Percentiles rank a stretch among this genome's conserved stretches.
Conservation (phyloP, 306 rosid species). For the Quillaja saponaria region DNA sequence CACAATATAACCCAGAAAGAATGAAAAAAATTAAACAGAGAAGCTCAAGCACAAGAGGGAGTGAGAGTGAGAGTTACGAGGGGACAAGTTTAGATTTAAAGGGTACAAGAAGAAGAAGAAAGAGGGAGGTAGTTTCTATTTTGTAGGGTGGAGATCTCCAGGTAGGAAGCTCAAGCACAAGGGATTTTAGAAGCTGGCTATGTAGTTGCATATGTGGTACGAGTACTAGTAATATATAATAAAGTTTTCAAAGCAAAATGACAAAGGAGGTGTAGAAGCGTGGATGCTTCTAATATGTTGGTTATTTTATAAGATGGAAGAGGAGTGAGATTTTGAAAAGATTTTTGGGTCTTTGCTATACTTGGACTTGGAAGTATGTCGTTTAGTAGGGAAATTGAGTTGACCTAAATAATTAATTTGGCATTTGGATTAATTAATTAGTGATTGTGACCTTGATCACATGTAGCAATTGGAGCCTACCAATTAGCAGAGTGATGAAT, state of each 20-base stretch:
- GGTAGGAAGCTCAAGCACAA: too few relatives aligned
- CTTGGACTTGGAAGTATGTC: constrained; percentile 45
- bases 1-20: too few relatives aligned
- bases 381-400: constrained; percentile 34
- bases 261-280: constrained; percentile 51
- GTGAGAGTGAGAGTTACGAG: constrained; percentile 9
- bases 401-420: constrained; percentile 36
- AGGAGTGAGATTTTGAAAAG: constrained; percentile 26
- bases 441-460: constrained; percentile 30
- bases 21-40: too few relatives aligned
- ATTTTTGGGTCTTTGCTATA: constrained; percentile 25
- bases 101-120: constrained; percentile 40
- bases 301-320: background rate
- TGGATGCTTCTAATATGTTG: constrained; percentile 45
- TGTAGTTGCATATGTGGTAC: too few relatives aligned
- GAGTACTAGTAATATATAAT: too few relatives aligned
- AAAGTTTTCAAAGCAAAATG: constrained; percentile 35
- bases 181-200: too few relatives aligned
- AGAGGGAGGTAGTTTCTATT: constrained; percentile 59
- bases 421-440: constrained; percentile 18
- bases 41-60: too few relatives aligned
- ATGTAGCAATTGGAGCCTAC: too few relatives aligned
- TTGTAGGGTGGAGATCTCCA: constrained; percentile 65
- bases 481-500: too few relatives aligned
- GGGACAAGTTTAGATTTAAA: constrained; percentile 24